phyloP scores from a whole-genome alignment of 1,284 basidiomycete species.

The Coniferiporia weirii region DNA sequence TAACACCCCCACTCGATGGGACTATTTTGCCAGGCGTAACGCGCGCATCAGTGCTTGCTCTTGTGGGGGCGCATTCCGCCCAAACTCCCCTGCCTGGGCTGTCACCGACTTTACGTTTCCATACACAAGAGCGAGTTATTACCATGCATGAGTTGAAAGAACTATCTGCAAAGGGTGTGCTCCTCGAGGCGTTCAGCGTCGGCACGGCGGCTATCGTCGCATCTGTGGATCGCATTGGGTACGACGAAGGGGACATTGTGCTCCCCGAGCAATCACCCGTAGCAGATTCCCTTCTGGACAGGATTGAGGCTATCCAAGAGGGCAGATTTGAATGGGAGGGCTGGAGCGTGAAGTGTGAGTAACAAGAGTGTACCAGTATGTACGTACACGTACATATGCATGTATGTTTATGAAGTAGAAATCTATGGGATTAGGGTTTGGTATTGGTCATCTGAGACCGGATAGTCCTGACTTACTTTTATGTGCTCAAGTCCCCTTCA shows the following conservation, averaged over 20 bases:
- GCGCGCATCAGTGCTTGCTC: conserved; percentile 62
- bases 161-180: conserved; percentile 42
- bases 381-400: not conserved
- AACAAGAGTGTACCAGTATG: not conserved
- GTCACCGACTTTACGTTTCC: conserved; percentile 35
- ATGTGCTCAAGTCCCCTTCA: no score
- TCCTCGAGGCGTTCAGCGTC: conserved; percentile 68
- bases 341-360: conserved; percentile 45
- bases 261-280: conserved; percentile 45
- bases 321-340: conserved; percentile 49
- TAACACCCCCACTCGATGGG: conserved; percentile 75
- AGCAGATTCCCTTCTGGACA: conserved; percentile 48
- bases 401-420: no score
- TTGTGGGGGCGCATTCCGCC: conserved; percentile 45
- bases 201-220: conserved; percentile 68
- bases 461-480: no score
- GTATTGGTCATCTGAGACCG: not conserved
- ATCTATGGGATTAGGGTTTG: no score
- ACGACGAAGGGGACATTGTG: conserved; percentile 44
- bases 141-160: conserved; percentile 56
- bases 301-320: conserved; percentile 60
- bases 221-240: conserved; percentile 53
- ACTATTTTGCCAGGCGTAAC: conserved; percentile 75
- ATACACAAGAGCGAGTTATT: conserved; percentile 54
- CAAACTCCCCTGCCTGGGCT: conserved; percentile 36